These are phyloP conservation scores for Mycocentrospora acerina DNA, from an alignment of 2,329 filamentous ascomycete species.

Conservation along the genomic window DNA sequence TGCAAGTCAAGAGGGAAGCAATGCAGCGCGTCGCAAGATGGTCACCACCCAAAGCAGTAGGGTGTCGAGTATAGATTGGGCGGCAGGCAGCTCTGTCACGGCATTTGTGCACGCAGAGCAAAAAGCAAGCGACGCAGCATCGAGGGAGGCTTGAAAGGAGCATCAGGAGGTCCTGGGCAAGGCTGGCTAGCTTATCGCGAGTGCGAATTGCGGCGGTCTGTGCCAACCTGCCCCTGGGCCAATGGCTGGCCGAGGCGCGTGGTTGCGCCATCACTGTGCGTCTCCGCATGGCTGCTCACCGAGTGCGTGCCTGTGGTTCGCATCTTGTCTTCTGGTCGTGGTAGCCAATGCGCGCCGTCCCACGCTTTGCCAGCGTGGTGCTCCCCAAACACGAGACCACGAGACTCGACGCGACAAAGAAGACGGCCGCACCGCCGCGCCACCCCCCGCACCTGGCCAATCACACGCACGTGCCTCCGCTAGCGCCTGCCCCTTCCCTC, in stretches of 20 bases:
- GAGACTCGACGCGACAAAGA: too few relatives aligned
- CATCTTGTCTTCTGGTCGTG: too few relatives aligned
- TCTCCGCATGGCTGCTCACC: too few relatives aligned
- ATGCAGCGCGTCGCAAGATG: constrained; percentile 1
- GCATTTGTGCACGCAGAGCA: constrained; percentile 7
- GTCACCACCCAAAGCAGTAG: constrained; percentile 1
- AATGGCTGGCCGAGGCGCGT: constrained; percentile 8
- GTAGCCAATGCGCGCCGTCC: too few relatives aligned
- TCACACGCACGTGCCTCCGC: too few relatives aligned
- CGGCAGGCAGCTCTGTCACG: constrained; percentile 3
- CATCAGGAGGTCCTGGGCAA: constrained; percentile 18
- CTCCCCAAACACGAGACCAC: too few relatives aligned
- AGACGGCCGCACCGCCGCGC: too few relatives aligned
- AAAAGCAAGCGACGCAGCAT: constrained; percentile 6
- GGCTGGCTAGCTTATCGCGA: constrained; percentile 8
- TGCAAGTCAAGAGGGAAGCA: constrained; percentile 5
- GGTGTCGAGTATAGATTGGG: not conserved
- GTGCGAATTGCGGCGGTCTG: constrained; percentile 4
- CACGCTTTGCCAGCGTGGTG: too few relatives aligned
- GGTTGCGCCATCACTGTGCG: too few relatives aligned
- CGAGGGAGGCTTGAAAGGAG: constrained; percentile 12
- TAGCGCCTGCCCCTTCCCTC: too few relatives aligned
- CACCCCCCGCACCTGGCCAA: too few relatives aligned
- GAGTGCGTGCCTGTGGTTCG: too few relatives aligned
- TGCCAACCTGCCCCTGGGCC: constrained; percentile 13